Conservation (phyloP, 495 filamentous ascomycete genomes). For the Xylaria longipes region DNA sequence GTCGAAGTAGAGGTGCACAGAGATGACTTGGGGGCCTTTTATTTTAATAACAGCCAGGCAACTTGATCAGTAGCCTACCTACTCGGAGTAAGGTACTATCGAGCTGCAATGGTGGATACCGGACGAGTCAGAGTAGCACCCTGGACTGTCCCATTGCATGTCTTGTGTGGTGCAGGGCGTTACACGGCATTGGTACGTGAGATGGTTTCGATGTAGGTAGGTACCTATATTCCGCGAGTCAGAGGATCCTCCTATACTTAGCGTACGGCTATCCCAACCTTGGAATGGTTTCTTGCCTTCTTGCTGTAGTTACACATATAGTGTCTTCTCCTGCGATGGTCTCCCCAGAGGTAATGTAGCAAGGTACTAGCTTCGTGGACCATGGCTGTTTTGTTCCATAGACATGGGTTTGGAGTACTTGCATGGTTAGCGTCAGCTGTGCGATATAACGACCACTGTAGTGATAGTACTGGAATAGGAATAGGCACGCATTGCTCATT, state of each 20-base stretch:
- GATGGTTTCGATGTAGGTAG: slow-evolving; percentile 6
- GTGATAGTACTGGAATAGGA: slow-evolving; percentile 1
- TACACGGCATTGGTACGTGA: not conserved
- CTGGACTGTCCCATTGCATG: slow-evolving; percentile 7
- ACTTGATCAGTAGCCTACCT: not conserved
- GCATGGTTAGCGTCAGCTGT: slow-evolving; percentile 3
- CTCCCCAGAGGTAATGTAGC: not conserved
- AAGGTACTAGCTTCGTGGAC: slow-evolving; percentile 5
- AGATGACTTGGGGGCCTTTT: slow-evolving; percentile 3
- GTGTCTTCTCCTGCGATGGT: not conserved
- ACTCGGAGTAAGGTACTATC: not conserved
- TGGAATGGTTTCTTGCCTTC: not conserved
- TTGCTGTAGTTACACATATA: not conserved
- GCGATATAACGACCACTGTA: not conserved
- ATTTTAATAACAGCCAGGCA: not conserved
- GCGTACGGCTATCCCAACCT: not conserved
- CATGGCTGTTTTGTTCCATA: not conserved
- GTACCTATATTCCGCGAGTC: not conserved
- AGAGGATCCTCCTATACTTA: not conserved
- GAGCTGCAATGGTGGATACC: slow-evolving; percentile 13
- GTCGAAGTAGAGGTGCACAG: not conserved
- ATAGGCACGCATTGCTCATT: not conserved
- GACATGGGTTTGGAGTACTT: slow-evolving; percentile 4
- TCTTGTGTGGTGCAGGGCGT: not conserved
- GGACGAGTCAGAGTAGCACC: not conserved